Evolutionary conservation across 177 flowering plant species (phyloP).

Genomic region (Telopea speciosissima): DNA sequence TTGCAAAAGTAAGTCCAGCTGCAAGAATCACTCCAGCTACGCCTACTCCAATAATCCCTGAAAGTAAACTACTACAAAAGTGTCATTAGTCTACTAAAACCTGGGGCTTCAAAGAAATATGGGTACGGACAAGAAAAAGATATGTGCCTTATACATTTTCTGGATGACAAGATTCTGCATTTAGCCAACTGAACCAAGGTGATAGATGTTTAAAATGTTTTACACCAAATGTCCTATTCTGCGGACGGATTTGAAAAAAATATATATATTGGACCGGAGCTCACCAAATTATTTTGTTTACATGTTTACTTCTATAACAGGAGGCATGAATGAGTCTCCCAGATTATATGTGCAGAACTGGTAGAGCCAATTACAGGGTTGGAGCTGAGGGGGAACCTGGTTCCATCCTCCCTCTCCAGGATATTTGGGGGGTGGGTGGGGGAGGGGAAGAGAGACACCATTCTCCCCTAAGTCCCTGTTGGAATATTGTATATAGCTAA

Average conservation of each 20-base stretch:
- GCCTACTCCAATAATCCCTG: slow-evolving; percentile 76
- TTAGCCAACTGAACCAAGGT: background rate
- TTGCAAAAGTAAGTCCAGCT: slow-evolving; percentile 62
- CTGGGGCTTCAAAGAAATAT: background rate
- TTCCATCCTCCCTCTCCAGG: too few relatives aligned
- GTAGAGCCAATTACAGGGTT: too few relatives aligned
- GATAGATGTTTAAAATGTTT: background rate
- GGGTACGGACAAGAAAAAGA: background rate
- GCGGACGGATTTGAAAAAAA: background rate
- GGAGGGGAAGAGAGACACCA: too few relatives aligned
- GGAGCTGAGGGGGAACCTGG: too few relatives aligned
- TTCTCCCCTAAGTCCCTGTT: too few relatives aligned
- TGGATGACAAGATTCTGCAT: too few relatives aligned
- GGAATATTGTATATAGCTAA: too few relatives aligned
- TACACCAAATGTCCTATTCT: background rate
- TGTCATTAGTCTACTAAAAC: slow-evolving; percentile 39
- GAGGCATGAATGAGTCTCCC: background rate
- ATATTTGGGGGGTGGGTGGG: too few relatives aligned
- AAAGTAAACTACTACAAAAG: slow-evolving; percentile 46
- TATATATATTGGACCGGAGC: background rate
- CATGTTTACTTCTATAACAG: background rate
- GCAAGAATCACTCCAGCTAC: slow-evolving; percentile 61
- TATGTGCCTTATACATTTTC: background rate
- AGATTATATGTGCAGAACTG: background rate
- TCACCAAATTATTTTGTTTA: background rate